phyloP scores from a whole-genome alignment of 2,329 filamentous ascomycete species.

The Dactylonectria macrodidyma region DNA sequence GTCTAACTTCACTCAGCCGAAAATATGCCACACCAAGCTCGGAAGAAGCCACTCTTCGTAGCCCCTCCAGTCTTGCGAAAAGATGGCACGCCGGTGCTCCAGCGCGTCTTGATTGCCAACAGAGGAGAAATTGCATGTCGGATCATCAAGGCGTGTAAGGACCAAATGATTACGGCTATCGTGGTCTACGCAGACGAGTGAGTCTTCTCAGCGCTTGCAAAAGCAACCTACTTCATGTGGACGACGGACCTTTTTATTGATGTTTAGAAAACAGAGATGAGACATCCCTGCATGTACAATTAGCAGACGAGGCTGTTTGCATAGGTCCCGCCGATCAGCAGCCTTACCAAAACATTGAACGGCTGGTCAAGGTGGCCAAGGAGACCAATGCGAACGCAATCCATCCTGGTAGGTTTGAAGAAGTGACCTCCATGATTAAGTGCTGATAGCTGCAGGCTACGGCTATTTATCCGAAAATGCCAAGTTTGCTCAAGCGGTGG shows the following conservation, averaged over 20 bases:
- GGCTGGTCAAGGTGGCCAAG: no score
- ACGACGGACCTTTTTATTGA: no score
- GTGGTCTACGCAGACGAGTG: slow-evolving; percentile 65
- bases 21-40: no score
- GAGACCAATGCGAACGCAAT: no score
- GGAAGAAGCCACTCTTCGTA: no score
- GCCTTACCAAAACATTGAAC: no score
- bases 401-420: slow-evolving; percentile 13
- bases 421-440: slow-evolving; percentile 45
- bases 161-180: slow-evolving; percentile 64
- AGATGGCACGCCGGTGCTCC: no score
- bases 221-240: no score
- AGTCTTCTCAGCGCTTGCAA: no score
- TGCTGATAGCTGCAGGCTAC: slow-evolving; percentile 60
- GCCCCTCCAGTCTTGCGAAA: no score
- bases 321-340: no score
- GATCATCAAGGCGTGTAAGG: slow-evolving; percentile 62
- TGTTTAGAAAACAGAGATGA: slow-evolving; percentile 58
- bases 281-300: slow-evolving; percentile 55
- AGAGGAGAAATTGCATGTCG: slow-evolving; percentile 71
- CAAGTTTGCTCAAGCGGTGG: slow-evolving; percentile 68
- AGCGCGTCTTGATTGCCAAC: slow-evolving; percentile 67
- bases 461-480: slow-evolving; percentile 49
- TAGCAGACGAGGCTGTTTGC: slow-evolving; percentile 64
- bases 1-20: no score